Percentiles rank a stretch among this genome's conserved stretches.
Evolutionary conservation across 2,329 filamentous ascomycete genomes (phyloP).

Genomic region (Talaromyces marneffei): DNA sequence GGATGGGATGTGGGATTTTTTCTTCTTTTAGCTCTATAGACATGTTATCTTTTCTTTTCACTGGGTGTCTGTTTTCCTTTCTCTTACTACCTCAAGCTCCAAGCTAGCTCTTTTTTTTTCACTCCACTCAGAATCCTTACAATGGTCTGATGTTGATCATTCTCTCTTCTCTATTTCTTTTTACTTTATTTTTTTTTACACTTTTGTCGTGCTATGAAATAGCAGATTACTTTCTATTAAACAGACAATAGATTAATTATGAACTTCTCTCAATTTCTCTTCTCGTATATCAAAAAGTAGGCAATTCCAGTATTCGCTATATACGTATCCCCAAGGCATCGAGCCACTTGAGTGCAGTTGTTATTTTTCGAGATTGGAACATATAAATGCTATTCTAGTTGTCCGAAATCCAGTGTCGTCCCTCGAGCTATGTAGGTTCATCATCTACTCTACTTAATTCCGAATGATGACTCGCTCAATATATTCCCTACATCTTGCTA

Average conservation of each 20-base stretch:
- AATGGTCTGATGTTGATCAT: slow-evolving; percentile 1
- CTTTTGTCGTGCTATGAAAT: neutral
- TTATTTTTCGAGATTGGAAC: too few relatives aligned
- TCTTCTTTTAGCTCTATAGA: neutral
- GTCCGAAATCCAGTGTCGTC: too few relatives aligned
- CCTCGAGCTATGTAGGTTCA: too few relatives aligned
- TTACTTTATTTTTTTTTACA: neutral
- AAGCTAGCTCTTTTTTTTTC: neutral
- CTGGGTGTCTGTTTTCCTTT: neutral
- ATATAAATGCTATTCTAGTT: too few relatives aligned
- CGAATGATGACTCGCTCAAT: too few relatives aligned
- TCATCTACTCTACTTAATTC: too few relatives aligned
- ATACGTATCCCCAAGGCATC: neutral
- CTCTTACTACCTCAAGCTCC: neutral
- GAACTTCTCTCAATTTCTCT: neutral
- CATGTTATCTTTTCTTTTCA: neutral
- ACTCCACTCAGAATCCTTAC: neutral
- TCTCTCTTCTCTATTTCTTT: slow-evolving; percentile 1
- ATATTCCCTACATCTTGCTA: too few relatives aligned
- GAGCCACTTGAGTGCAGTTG: too few relatives aligned
- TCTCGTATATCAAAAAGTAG: neutral
- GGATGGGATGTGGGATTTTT: neutral
- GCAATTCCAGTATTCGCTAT: neutral
- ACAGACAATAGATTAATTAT: slow-evolving; percentile 1
- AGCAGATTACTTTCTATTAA: neutral